Evolutionary conservation across 2,329 filamentous ascomycete species (phyloP).

Genomic region (Lachnellula cervina): DNA sequence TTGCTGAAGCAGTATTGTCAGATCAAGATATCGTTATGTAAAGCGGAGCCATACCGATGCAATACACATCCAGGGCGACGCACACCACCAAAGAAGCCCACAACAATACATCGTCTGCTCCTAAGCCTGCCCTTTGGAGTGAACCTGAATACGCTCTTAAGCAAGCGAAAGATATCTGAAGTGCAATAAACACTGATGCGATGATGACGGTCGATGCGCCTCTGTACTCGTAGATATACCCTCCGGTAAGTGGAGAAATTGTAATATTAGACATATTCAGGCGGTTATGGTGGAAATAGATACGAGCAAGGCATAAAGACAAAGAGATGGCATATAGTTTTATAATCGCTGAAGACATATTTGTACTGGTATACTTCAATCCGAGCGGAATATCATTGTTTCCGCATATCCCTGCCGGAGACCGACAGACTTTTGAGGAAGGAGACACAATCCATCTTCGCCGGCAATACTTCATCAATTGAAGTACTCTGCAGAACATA

Average conservation of each 20-base stretch:
- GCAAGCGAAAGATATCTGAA: neutral
- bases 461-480: too few relatives aligned
- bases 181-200: neutral
- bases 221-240: neutral
- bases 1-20: neutral
- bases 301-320: neutral
- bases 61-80: neutral
- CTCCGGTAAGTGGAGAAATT: neutral
- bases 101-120: conserved; percentile 2
- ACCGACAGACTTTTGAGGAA: neutral
- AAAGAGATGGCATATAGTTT: neutral
- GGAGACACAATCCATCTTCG: neutral
- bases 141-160: conserved; percentile 1
- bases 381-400: neutral
- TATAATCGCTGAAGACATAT: neutral
- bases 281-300: neutral
- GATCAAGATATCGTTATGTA: neutral
- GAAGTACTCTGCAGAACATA: too few relatives aligned
- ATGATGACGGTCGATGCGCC: neutral
- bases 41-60: neutral
- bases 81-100: neutral
- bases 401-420: neutral
- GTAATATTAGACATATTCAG: neutral
- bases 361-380: neutral
- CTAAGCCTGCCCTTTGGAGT: neutral